These are phyloP conservation scores for Barnettozyma californica DNA, from an alignment of 805 yeast species.

Conservation along the genomic window DNA sequence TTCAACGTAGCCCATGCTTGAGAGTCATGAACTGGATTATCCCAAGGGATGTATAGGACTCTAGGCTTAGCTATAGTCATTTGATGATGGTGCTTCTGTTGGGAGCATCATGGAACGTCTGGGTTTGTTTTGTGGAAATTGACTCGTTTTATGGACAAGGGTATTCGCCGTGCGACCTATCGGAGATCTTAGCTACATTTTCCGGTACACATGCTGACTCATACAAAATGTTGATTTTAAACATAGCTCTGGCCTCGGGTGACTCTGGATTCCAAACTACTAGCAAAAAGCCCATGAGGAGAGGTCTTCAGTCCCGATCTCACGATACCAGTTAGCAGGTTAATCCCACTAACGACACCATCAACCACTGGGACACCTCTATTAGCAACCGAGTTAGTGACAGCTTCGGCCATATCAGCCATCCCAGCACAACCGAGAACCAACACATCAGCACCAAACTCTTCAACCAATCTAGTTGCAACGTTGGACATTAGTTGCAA, in stretches of 20 bases:
- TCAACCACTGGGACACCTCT: conserved; percentile 23
- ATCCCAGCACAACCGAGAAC: conserved; percentile 32
- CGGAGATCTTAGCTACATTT: too few species aligned
- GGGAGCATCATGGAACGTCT: too few species aligned
- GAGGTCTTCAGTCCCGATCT: conserved; percentile 26
- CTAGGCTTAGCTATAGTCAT: conserved; percentile 26
- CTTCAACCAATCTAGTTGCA: conserved; percentile 24
- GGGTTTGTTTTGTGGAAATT: too few species aligned
- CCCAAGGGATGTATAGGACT: conserved; percentile 35
- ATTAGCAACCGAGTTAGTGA: conserved; percentile 15
- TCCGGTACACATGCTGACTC: too few species aligned
- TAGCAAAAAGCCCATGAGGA: conserved; percentile 24
- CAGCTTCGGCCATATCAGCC: conserved; percentile 26
- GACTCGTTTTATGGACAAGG: too few species aligned
- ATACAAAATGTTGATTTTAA: neutral
- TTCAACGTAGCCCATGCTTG: conserved; percentile 33
- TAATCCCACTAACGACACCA: conserved; percentile 26
- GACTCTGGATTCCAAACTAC: conserved; percentile 16
- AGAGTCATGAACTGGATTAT: conserved; percentile 32
- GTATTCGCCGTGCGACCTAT: too few species aligned
- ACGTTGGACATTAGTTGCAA: conserved; percentile 23
- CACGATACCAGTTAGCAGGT: conserved; percentile 20
- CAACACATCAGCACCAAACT: conserved; percentile 26
- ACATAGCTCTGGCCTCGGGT: conserved; percentile 21
- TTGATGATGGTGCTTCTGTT: neutral